phyloP scores from a whole-genome alignment of 192 early-diverging fungal species.

The Coemansia sp. region DNA sequence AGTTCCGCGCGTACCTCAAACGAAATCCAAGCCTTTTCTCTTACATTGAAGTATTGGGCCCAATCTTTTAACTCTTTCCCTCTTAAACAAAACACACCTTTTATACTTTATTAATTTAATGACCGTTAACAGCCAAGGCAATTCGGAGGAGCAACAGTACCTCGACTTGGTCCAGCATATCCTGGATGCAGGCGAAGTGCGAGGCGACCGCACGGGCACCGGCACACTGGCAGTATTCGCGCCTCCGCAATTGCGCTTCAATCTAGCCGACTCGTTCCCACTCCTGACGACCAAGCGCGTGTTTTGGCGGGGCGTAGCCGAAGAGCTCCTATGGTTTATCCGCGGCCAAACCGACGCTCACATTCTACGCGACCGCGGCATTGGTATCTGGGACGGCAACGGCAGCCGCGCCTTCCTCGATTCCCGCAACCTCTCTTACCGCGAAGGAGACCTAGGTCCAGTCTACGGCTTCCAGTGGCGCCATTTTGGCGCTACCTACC shows the following conservation, averaged over 20 bases:
- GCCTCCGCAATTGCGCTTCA: constrained; percentile 85
- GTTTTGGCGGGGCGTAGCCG: constrained; percentile 84
- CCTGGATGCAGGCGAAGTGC: constrained; percentile 68
- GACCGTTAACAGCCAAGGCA: not conserved
- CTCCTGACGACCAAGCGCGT: constrained; percentile 96
- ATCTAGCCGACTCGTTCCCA: constrained; percentile 77
- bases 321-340: constrained; percentile 97
- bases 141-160: constrained; percentile 84
- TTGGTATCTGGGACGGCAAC: constrained; percentile 90
- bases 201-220: constrained; percentile 90
- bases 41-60: constrained; percentile 92
- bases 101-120: not conserved
- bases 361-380: constrained; percentile 71
- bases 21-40: constrained; percentile 78
- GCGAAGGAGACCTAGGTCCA: constrained; percentile 89
- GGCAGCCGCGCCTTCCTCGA: constrained; percentile 91
- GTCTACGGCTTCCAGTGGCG: constrained; percentile 99
- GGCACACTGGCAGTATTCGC: constrained; percentile 83
- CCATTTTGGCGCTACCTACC: constrained; percentile 95
- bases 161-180: constrained; percentile 73
- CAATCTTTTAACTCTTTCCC: constrained; percentile 64
- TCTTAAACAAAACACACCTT: too few species aligned
- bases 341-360: constrained; percentile 82
- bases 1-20: constrained; percentile 79
- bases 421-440: constrained; percentile 69